Evolutionary conservation across 2,329 filamentous ascomycete species (phyloP).

Genomic region (Bipolaris cookei): DNA sequence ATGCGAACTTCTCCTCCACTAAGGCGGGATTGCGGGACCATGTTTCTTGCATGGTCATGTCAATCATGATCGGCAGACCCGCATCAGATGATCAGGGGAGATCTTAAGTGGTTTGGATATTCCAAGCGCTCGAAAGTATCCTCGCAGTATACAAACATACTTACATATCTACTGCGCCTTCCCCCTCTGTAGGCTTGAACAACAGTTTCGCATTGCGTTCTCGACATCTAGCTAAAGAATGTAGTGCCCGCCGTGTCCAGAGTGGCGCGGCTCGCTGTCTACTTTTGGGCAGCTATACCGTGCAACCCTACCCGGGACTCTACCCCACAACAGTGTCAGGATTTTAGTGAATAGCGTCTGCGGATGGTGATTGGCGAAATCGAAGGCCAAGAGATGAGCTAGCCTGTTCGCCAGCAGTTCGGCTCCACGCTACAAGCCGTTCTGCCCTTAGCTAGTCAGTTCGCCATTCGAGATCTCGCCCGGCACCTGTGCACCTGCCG

Average conservation of each 20-base stretch:
- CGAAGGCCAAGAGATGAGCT: background rate
- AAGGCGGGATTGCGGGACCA: background rate
- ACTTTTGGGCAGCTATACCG: conserved; percentile 3
- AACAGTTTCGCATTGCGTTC: conserved; percentile 1
- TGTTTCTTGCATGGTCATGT: background rate
- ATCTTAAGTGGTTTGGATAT: background rate
- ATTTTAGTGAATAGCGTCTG: background rate
- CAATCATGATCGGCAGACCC: conserved; percentile 14
- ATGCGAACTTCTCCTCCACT: background rate
- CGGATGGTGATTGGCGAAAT: conserved; percentile 6
- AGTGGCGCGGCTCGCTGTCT: background rate
- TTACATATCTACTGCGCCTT: background rate
- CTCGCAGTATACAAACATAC: background rate
- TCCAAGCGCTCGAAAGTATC: background rate
- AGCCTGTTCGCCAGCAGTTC: background rate
- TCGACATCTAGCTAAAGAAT: conserved; percentile 1
- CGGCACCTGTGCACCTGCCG: conserved; percentile 5
- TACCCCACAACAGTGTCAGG: background rate
- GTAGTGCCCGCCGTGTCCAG: background rate
- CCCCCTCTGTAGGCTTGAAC: background rate
- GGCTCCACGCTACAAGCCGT: conserved; percentile 8
- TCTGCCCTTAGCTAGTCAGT: conserved; percentile 6
- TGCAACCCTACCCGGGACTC: conserved; percentile 5
- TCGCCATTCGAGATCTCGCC: background rate
- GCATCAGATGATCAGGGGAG: background rate